Base-by-base conservation (phyloP, 768 basidiomycete genomes). In the Psilocybe cubensis region DNA sequence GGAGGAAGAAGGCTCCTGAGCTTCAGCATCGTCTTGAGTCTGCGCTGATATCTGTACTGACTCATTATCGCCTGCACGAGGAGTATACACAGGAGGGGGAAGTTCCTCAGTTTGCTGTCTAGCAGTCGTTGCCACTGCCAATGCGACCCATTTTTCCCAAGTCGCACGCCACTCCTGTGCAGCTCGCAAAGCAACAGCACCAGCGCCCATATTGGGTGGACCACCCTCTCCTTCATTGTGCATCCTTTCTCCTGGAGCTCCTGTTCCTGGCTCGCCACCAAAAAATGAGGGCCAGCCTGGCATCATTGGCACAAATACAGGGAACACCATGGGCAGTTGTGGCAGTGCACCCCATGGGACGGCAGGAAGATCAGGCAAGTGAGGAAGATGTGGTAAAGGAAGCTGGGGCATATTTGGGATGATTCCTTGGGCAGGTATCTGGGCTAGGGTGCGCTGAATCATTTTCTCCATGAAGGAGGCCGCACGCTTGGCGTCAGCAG, bases 241-340 rank as follows among this genome's bases (percentile, higher is more conserved):
- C 47, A 45, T 55, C 64, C 40, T 67, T 51, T 68, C 69, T 9
- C 63, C 58, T 27, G 64, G 69, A n/a, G 64, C 66, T 27, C 55
- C 68, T 14, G 63, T 62, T 6, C 65, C 66, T 20, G 72, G 67
- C 38, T 78, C 77, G 12, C 82, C 83, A 52, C 84, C 81, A 54
- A 87, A 75, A 70, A 91, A 83, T 17, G 85, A 81, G 1, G 84
- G 80, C 85, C 84, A 88, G 20, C 76, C 79, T 28, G 88, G 83
- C 67, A 78, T 79, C 68, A 79, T 79, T 3, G 92, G 89, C 14
- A 92, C 84, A 57, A 87, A 82, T 21, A 92, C 81, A 17, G 92
- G 91, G 80, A 94, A 92, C 11, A 90, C 88, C 72, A 90, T 78
- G 2, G 88, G 88, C 55, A 89, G 79, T 59, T 88, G 87, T 4